A percentile compares a stretch with the other conserved stretches of the same genome.
Evolutionary conservation across 441 rosid genomes (phyloP).

Genomic region (Aquilaria agallochum): DNA sequence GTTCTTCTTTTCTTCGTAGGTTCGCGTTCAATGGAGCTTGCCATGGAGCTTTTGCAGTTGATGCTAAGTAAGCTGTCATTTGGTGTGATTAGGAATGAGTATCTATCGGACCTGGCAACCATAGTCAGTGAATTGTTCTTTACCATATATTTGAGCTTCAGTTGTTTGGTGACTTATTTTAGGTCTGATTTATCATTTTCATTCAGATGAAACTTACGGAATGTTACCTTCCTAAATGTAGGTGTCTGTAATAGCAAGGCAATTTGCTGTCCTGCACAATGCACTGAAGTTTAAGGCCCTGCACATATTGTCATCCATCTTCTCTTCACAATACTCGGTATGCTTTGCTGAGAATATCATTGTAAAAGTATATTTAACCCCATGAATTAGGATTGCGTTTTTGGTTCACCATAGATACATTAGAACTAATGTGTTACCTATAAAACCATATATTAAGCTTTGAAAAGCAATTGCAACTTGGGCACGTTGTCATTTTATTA

Average conservation of each 20-base stretch:
- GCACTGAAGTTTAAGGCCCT: constrained; percentile 83
- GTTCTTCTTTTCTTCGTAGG: constrained; percentile 42
- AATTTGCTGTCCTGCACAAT: constrained; percentile 79
- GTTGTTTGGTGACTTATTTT: not conserved
- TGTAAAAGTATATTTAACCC: too few relatives aligned
- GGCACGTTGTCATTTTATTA: not conserved
- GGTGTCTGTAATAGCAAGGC: constrained; percentile 62
- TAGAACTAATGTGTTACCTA: not conserved
- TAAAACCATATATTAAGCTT: not conserved
- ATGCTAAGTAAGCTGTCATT: constrained; percentile 46
- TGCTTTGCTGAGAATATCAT: constrained; percentile 2
- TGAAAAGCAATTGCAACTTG: constrained; percentile 6
- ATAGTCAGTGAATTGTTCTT: constrained; percentile 45
- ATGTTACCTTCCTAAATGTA: constrained; percentile 21
- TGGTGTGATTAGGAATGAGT: constrained; percentile 30
- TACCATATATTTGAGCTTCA: constrained; percentile 7
- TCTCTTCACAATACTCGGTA: constrained; percentile 62
- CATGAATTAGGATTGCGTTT: not conserved
- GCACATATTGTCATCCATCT: constrained; percentile 65
- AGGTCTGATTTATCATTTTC: not conserved
- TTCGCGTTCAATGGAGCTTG: constrained; percentile 73
- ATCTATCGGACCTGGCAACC: constrained; percentile 47
- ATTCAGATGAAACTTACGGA: not conserved
- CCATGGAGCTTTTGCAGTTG: constrained; percentile 58
- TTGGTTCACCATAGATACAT: constrained; percentile 3